Evolutionary conservation across 2,329 filamentous ascomycete species (phyloP).

Genomic region (Phoma sp.): DNA sequence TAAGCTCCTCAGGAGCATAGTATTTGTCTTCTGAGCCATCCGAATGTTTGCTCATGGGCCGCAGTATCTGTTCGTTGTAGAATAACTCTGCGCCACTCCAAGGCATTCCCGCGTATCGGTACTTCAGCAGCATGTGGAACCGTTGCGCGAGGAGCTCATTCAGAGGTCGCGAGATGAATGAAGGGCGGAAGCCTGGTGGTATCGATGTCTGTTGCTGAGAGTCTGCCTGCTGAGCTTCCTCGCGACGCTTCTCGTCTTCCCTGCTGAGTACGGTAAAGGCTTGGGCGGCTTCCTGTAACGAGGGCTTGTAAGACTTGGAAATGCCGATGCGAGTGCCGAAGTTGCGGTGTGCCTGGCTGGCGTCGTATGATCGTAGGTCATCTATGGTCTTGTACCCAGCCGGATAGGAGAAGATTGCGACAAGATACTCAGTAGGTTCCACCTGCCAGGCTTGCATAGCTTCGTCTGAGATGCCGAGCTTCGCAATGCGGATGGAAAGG

Average conservation of each 20-base stretch:
- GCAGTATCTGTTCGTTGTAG: constrained; percentile 55
- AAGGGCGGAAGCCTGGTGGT: constrained; percentile 55
- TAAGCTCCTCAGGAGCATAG: constrained; percentile 44
- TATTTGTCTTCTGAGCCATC: constrained; percentile 50
- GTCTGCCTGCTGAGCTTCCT: constrained; percentile 26
- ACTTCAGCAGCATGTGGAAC: constrained; percentile 67
- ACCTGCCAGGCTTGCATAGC: constrained; percentile 80
- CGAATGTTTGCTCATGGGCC: constrained; percentile 31
- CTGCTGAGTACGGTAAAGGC: constrained; percentile 56
- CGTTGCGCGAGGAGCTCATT: constrained; percentile 70
- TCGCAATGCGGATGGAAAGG: constrained; percentile 71
- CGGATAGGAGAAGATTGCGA: constrained; percentile 72
- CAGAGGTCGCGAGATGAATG: constrained; percentile 76
- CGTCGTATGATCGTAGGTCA: constrained; percentile 55
- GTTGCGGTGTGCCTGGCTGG: constrained; percentile 40
- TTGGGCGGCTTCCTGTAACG: constrained; percentile 58
- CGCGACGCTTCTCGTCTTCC: constrained; percentile 37
- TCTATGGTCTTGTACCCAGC: constrained; percentile 68
- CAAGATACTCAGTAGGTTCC: constrained; percentile 69
- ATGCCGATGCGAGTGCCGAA: constrained; percentile 73
- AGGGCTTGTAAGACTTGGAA: constrained; percentile 75
- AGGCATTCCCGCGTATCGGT: constrained; percentile 61
- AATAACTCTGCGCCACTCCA: constrained; percentile 74
- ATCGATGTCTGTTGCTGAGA: constrained; percentile 20
- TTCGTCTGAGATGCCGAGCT: constrained; percentile 76